Base-by-base conservation (phyloP, 2,329 filamentous ascomycete genomes). In the Atkinsonella hypoxylon region DNA sequence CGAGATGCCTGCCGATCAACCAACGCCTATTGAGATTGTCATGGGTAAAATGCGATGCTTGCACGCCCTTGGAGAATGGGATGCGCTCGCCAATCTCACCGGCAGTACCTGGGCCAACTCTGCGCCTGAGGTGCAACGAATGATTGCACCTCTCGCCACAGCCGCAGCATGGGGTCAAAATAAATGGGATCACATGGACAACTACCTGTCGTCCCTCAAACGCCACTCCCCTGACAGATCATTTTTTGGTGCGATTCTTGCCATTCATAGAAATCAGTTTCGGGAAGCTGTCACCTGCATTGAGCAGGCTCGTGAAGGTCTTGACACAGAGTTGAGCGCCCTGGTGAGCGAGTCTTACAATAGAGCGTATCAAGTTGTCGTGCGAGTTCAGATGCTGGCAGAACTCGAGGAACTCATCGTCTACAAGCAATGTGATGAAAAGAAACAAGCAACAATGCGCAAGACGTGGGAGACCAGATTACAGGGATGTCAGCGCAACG, bases 21-120 rank as follows among this genome's bases (percentile, higher is more conserved):
- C 72, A 1, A 69, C 74, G 0, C 89, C 89, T 0, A 89, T 98
- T 54, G 93, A 97, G 53, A 89, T 98, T 49, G 89, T 95, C 34
- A 97, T 98, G 90, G 93, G 93, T 57, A 98, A 98, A 70, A 98
- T 99, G 93, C 83, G 93, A 45, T 99, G 93, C 75, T 72, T 97
- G 56, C 93, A 99, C 64, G 94, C 93, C 9, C 76, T 99, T 36
- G 93, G 93, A 54, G 93, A 99, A 67, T 99, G 93, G 93, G 94
- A 97, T 58, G 82, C 89, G 4, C 75, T 99, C 15, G 94, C 91
- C 1, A 83, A 82, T 46, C 75, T 98, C 50, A 91, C 90, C 0
- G 86, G 94, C 62, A 89, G 90, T 63, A 95, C 91, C 48, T 99
- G 93, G 93, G 81, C 87, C 57, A 89, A 90, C 63, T 93, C 91